phyloP scores from a whole-genome alignment of 73 alveolate genomes.

The Blepharisma japonicum region DNA sequence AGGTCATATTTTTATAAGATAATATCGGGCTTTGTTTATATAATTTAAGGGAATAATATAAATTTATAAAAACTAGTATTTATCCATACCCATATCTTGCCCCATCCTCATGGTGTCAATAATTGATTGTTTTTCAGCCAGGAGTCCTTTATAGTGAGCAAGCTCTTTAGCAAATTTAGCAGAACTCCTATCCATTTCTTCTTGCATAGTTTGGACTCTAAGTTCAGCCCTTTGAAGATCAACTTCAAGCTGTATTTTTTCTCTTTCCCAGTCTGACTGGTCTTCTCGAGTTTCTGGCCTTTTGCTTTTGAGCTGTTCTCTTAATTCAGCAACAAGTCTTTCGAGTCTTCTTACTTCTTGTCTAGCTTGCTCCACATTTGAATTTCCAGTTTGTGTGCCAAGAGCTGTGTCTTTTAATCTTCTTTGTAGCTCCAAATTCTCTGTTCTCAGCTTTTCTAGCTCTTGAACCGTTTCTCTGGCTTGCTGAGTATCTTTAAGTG shows the following conservation, averaged over 20 bases:
- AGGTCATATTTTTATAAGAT: neutral
- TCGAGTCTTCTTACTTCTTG: constrained; percentile 88
- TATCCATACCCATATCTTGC: too few species aligned
- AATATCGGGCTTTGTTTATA: too few species aligned
- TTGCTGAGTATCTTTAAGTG: constrained; percentile 88
- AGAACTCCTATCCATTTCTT: constrained; percentile 91
- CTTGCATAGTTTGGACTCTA: constrained; percentile 93
- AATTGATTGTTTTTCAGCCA: constrained; percentile 83
- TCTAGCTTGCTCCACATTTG: constrained; percentile 74
- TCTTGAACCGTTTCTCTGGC: constrained; percentile 94
- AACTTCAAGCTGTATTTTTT: constrained; percentile 95
- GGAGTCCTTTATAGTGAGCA: constrained; percentile 76
- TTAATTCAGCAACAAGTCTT: constrained; percentile 82
- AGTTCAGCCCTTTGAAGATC: constrained; percentile 94
- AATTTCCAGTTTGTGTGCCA: constrained; percentile 80
- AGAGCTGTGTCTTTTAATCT: constrained; percentile 77
- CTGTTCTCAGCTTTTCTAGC: constrained; percentile 95
- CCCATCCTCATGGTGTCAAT: constrained; percentile 34
- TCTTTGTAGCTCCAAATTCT: constrained; percentile 87
- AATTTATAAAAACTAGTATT: too few species aligned
- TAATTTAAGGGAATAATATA: too few species aligned
- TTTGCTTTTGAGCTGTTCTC: constrained; percentile 86
- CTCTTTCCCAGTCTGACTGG: constrained; percentile 93
- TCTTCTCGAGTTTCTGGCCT: constrained; percentile 92
- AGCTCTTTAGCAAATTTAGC: constrained; percentile 94